Evolutionary conservation across 2,329 filamentous ascomycete genomes (phyloP), one percentile per base, ranked within the genome.

Genomic region (Ampelomyces quisqualis): DNA sequence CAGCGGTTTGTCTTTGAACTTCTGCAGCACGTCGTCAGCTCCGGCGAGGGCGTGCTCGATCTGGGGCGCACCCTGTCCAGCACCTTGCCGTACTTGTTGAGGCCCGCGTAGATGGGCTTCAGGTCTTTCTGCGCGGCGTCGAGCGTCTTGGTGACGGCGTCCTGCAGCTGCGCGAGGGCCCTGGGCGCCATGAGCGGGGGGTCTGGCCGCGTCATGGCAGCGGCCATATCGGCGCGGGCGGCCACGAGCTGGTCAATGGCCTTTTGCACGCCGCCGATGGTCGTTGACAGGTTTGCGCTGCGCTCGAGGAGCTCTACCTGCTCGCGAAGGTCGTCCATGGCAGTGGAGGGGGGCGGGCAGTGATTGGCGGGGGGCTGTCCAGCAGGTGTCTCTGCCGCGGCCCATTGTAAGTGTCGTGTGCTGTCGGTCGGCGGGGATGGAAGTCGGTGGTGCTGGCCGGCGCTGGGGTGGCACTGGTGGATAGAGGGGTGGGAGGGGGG

Each of bases 41-140:
- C 19, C 18, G 28, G 21, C 17, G 17, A 6, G 14, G 23, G 33
- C 8, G 15, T 19, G 13, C 15, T 2, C 7, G 21, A 14, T 13
- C 17, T 9, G 26, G 22, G 22, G 15, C 70, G 28, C 68, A 88
- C 87, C 76, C 85, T 88, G 67, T 95, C 88, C 20, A 98, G 74
- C 5, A 87, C 82, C 64, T 90, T 95, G 54, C 84, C 84, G 68
- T 94, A 95, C 52, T 85, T 85, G 65, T 85, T 89, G 43, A 95
- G 84, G 2, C 85, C 84, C 49, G 85, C 85, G 56, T 94, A 86
- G 2, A 93, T 84, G 40, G 88, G 86, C 66, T 89, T 93, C 34
- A 97, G 72, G 58, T 88, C 84, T 38, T 86, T 82, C 53, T 86
- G 91, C 26, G 95, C 82, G 23, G 80, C 77, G 26, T 95, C 89